Conservation (phyloP, 2,329 filamentous ascomycete genomes). For the Penicillium paneum region DNA sequence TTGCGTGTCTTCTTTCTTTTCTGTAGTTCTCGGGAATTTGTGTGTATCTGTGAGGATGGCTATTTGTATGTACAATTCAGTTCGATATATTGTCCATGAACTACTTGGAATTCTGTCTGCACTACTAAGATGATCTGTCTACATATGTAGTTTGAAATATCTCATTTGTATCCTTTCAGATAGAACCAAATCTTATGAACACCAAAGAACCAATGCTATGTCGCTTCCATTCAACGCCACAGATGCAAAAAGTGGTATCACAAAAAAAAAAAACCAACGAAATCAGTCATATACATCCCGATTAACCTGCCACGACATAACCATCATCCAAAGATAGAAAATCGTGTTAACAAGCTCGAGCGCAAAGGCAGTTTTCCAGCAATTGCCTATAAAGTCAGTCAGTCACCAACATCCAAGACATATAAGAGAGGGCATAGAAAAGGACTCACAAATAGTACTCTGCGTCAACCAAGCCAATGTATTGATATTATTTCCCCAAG, state of each 20-base stretch:
- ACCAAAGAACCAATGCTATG: neutral
- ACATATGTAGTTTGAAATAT: neutral
- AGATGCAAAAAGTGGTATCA: conserved; percentile 8
- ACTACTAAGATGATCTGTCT: neutral
- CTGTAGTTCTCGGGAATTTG: neutral
- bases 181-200: too few relatives aligned
- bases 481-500: conserved; percentile 49
- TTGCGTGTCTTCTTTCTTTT: neutral
- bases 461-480: conserved; percentile 63
- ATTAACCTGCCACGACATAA: conserved; percentile 58
- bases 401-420: neutral
- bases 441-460: conserved; percentile 56
- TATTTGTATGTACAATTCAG: conserved; percentile 1
- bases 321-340: conserved; percentile 65
- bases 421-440: neutral
- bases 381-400: conserved; percentile 47
- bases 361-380: conserved; percentile 62
- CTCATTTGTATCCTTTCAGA: neutral
- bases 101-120: neutral
- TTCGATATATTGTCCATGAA: neutral
- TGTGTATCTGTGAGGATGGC: conserved; percentile 1
- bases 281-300: conserved; percentile 30
- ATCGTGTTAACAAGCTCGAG: conserved; percentile 62
- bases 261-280: neutral
- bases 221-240: conserved; percentile 5